phyloP scores from a whole-genome alignment of 352 stramenopile genomes.

The Chrysophaeum taylorii region DNA sequence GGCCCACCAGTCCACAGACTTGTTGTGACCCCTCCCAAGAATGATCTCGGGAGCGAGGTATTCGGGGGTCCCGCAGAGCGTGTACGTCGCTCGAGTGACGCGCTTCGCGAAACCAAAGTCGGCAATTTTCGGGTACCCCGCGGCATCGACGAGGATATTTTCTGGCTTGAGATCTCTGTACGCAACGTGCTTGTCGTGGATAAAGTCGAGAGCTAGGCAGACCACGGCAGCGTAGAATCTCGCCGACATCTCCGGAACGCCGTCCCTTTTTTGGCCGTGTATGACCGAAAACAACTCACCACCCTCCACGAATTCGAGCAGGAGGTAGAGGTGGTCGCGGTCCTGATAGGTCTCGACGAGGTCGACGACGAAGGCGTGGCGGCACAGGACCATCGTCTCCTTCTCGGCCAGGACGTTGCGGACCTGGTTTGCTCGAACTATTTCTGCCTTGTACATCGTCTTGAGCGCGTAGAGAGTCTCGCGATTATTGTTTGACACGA shows the following conservation, averaged over 20 bases:
- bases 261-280: slow-evolving; percentile 47
- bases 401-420: slow-evolving; percentile 97
- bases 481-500: slow-evolving; percentile 60
- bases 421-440: slow-evolving; percentile 90
- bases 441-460: slow-evolving; percentile 87
- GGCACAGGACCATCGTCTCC: slow-evolving; percentile 86
- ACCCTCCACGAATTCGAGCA: slow-evolving; percentile 94
- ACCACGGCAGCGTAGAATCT: slow-evolving; percentile 65
- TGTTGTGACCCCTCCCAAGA: slow-evolving; percentile 74
- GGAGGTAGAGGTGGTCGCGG: slow-evolving; percentile 88
- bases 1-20: slow-evolving; percentile 87
- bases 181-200: slow-evolving; percentile 78
- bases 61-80: slow-evolving; percentile 86
- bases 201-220: slow-evolving; percentile 68
- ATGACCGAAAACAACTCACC: slow-evolving; percentile 92
- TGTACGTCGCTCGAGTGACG: slow-evolving; percentile 75
- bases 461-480: slow-evolving; percentile 85
- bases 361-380: slow-evolving; percentile 95
- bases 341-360: slow-evolving; percentile 89
- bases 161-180: slow-evolving; percentile 91
- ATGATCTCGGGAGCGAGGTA: slow-evolving; percentile 75
- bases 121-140: slow-evolving; percentile 77
- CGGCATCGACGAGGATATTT: slow-evolving; percentile 84
- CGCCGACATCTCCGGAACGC: slow-evolving; percentile 53
- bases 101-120: slow-evolving; percentile 80